Base-by-base conservation (phyloP, 2,329 filamentous ascomycete species). In the Alternaria arbusti region DNA sequence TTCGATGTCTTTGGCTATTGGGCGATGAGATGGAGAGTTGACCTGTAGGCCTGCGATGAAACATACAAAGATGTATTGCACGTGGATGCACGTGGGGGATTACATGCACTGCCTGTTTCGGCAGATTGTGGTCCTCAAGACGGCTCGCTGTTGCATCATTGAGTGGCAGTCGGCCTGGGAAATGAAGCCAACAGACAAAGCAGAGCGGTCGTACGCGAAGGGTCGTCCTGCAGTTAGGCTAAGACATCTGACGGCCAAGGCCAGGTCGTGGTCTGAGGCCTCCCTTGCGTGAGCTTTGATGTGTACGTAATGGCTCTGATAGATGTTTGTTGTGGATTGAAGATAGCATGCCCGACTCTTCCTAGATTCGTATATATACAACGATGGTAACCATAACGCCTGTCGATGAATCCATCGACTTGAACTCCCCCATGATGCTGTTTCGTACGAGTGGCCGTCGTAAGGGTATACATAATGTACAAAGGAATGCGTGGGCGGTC, bases 401-500 rank as follows among this genome's bases (percentile, higher is more conserved):
- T 63, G 47, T 61, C 63, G 63, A 70, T 67, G 59, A 61, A 66
- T 54, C 59, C 58, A 63, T 63, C 64, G 57, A 63, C 63, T 61
- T 61, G 57, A 67, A 71, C 67, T 67, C 68, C 69, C 67, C 54
- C 68, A 61, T 65, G 54, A 67, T 65, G 59, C 59, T 63, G 50
- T 56, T 49, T 69, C 49, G 40, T 64, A 56, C 57, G 50, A 43
- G 20, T 47, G 54, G 61, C 61, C 54, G 60, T 55, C 47, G 54
- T 49, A 26, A 61, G 62, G 66, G 65, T 77, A 70, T 73, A 70
- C 67, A 44, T 74, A 65, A 57, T 76, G 58, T 75, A 77, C 74
- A 78, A 55, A 30, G 63, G 54, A 59, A 23, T 28, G 10, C 7
- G 43, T 23, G 13, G 20, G 20, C 17, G 40, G 57, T 44, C 63